These are phyloP conservation scores for Tephrocybe sp. DNA, from an alignment of 768 basidiomycete genomes.

Conservation along the genomic window DNA sequence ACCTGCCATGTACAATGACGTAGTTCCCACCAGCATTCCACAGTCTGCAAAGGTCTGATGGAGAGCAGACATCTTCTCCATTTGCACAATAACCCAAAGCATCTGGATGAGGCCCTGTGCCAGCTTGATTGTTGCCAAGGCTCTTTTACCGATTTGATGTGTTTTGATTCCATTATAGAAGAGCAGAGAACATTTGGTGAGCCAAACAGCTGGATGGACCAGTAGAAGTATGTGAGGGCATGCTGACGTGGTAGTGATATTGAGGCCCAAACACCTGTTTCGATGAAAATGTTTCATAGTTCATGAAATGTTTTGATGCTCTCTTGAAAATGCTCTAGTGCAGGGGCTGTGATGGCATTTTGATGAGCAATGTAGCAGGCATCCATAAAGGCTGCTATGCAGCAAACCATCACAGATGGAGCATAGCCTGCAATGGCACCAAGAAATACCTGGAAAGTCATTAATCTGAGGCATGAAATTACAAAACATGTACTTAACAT, in stretches of 20 bases:
- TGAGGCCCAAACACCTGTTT: not conserved
- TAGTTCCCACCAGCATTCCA: not conserved
- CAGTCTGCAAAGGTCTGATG: not conserved
- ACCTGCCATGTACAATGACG: not conserved
- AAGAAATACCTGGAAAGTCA: slow-evolving; percentile 15
- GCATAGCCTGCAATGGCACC: slow-evolving; percentile 19
- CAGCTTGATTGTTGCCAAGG: not conserved
- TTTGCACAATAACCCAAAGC: not conserved
- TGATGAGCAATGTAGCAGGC: slow-evolving; percentile 22
- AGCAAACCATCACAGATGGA: slow-evolving; percentile 13
- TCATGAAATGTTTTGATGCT: slow-evolving; percentile 5
- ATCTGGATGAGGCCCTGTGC: not conserved
- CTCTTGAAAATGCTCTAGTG: slow-evolving; percentile 18
- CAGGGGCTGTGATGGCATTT: slow-evolving; percentile 19
- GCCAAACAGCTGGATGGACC: not conserved
- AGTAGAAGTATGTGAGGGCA: slow-evolving; percentile 4
- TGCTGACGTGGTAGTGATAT: slow-evolving; percentile 13
- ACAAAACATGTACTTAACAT: not conserved
- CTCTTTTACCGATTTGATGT: not conserved
- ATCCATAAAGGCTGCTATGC: slow-evolving; percentile 18
- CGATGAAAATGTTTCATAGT: slow-evolving; percentile 2
- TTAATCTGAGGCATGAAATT: not conserved
- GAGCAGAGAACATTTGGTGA: not conserved
- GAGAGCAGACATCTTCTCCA: not conserved
- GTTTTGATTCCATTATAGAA: not conserved